These are phyloP conservation scores for Stellera chamaejasme DNA, from an alignment of 345 rosid species.

Conservation along the genomic window DNA sequence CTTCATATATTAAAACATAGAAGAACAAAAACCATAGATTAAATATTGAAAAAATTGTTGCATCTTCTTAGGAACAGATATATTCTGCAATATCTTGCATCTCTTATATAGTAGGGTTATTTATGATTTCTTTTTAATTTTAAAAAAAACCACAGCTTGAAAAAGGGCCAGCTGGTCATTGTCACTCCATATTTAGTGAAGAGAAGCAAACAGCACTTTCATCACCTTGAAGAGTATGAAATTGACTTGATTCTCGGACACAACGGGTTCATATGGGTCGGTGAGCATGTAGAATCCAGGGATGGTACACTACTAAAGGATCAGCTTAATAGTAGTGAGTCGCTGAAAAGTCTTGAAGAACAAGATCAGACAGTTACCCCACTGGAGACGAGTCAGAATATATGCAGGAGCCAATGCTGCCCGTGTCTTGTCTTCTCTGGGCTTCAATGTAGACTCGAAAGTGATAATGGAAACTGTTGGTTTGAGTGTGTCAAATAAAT, in stretches of 20 bases:
- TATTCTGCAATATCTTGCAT: too few relatives aligned
- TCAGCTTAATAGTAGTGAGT: conserved; percentile 31
- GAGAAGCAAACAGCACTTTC: conserved; percentile 80
- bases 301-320: conserved; percentile 44
- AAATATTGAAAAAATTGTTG: too few relatives aligned
- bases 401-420: conserved; percentile 78
- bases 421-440: conserved; percentile 58
- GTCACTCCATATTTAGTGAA: conserved; percentile 74
- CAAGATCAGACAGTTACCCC: conserved; percentile 29
- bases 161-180: conserved; percentile 71
- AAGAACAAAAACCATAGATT: too few relatives aligned
- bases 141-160: too few relatives aligned
- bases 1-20: too few relatives aligned
- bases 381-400: conserved; percentile 51
- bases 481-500: conserved; percentile 44
- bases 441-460: conserved; percentile 59
- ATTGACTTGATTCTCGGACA: conserved; percentile 81
- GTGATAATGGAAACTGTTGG: conserved; percentile 48
- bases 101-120: background rate
- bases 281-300: conserved; percentile 62
- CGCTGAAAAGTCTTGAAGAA: conserved; percentile 23
- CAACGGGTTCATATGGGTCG: conserved; percentile 95
- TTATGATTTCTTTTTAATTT: background rate
- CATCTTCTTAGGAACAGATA: too few relatives aligned
- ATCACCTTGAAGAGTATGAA: conserved; percentile 58